Percentiles rank a stretch among this genome's conserved stretches.
These are phyloP conservation scores for Rhodotorula sp. DNA, from an alignment of 1,284 basidiomycete species.

Conservation along the genomic window DNA sequence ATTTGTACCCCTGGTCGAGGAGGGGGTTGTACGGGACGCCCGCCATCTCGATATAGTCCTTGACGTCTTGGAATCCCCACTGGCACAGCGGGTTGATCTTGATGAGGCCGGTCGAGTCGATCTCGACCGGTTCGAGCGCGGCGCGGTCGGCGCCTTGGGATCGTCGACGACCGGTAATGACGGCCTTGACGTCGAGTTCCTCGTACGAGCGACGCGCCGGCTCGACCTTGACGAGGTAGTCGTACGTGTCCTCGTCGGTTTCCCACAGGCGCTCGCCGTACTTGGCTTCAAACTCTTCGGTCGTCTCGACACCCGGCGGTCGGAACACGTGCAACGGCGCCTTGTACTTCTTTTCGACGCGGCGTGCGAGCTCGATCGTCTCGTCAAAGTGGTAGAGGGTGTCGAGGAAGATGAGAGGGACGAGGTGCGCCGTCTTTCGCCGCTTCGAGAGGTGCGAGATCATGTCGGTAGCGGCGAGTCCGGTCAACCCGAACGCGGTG, in stretches of 20 bases:
- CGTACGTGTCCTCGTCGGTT: constrained; percentile 81
- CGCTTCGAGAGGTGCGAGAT: constrained; percentile 67
- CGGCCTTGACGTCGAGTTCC: constrained; percentile 73
- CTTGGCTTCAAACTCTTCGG: constrained; percentile 73
- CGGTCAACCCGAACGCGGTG: constrained; percentile 89
- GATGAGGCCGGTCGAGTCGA: constrained; percentile 85
- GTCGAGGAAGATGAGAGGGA: constrained; percentile 78
- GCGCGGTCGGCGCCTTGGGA: constrained; percentile 88
- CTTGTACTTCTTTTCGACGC: constrained; percentile 72
- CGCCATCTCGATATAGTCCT: constrained; percentile 80
- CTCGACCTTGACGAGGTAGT: constrained; percentile 94
- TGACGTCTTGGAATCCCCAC: constrained; percentile 84
- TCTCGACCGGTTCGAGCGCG: constrained; percentile 77
- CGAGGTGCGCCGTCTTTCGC: constrained; percentile 47
- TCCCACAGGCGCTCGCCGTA: constrained; percentile 86
- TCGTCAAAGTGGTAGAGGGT: constrained; percentile 95
- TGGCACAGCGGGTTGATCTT: constrained; percentile 93
- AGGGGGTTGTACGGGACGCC: constrained; percentile 86
- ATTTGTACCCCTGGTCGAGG: constrained; percentile 85
- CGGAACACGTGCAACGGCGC: constrained; percentile 73
- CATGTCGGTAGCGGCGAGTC: constrained; percentile 88
- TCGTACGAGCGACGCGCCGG: constrained; percentile 86
- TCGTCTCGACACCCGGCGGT: constrained; percentile 68
- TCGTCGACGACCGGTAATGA: constrained; percentile 89
- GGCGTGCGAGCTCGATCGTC: constrained; percentile 81